phyloP scores from a whole-genome alignment of 1,139 yeast species.

The Yamadazyma jaroonii region DNA sequence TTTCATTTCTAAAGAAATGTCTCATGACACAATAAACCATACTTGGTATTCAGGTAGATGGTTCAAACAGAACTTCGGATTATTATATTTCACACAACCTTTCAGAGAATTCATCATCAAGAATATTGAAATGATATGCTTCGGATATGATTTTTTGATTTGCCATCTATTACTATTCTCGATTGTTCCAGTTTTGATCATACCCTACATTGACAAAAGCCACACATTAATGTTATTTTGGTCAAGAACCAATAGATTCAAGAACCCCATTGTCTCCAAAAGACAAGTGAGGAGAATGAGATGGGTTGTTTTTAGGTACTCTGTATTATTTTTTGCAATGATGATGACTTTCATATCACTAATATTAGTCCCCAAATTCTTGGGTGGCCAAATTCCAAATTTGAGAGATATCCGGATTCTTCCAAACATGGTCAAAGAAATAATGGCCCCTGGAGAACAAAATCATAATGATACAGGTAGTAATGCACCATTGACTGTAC shows the following conservation, averaged over 20 bases:
- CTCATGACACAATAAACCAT: constrained; percentile 51
- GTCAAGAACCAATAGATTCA: constrained; percentile 29
- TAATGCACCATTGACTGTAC: constrained; percentile 23
- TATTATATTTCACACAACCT: constrained; percentile 61
- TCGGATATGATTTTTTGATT: constrained; percentile 68
- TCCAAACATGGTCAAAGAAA: constrained; percentile 25
- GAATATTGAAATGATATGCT: constrained; percentile 62
- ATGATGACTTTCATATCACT: constrained; percentile 14
- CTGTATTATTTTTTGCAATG: constrained; percentile 19
- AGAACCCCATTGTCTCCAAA: constrained; percentile 25
- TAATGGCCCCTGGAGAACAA: constrained; percentile 57
- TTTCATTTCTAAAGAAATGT: constrained; percentile 58
- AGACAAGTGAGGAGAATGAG: constrained; percentile 18
- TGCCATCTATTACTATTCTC: constrained; percentile 62
- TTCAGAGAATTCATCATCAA: constrained; percentile 68
- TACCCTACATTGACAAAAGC: constrained; percentile 57
- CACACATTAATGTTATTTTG: constrained; percentile 38
- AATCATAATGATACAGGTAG: constrained; percentile 63
- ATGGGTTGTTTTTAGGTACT: constrained; percentile 17
- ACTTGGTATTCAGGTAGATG: constrained; percentile 93
- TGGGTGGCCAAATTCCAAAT: constrained; percentile 20
- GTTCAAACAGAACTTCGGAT: constrained; percentile 59
- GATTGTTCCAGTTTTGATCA: constrained; percentile 59
- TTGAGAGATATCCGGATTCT: constrained; percentile 9
- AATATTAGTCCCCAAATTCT: constrained; percentile 26